These are phyloP conservation scores for Epichloe scottii DNA, from an alignment of 2,329 filamentous ascomycete species.

Conservation along the genomic window DNA sequence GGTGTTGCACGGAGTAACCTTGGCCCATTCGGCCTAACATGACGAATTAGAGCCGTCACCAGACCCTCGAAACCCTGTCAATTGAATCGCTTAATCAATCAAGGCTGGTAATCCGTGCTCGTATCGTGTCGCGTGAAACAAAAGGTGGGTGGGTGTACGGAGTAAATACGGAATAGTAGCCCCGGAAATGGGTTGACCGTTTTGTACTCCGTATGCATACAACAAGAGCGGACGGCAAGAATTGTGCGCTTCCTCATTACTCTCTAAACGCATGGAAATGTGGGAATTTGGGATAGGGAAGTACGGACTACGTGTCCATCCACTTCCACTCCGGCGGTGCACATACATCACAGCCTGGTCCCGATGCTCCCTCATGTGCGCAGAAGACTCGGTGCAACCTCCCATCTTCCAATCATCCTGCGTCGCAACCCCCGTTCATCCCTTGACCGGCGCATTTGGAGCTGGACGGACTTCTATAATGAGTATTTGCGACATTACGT, in stretches of 20 bases:
- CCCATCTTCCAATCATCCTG: not conserved
- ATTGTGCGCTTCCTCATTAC: too few species aligned
- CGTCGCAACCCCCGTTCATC: not conserved
- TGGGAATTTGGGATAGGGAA: too few species aligned
- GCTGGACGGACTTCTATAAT: not conserved
- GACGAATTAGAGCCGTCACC: constrained; percentile 1
- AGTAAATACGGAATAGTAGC: too few species aligned
- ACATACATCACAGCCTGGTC: too few species aligned
- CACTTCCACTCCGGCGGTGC: too few species aligned
- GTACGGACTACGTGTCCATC: too few species aligned
- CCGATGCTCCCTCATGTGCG: not conserved
- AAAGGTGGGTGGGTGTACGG: not conserved
- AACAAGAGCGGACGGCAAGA: too few species aligned
- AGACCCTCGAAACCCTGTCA: constrained; percentile 3
- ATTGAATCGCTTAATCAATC: too few species aligned
- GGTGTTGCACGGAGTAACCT: not conserved
- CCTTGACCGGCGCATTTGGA: not conserved
- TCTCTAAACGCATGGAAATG: too few species aligned
- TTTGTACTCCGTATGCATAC: too few species aligned
- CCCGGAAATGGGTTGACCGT: too few species aligned
- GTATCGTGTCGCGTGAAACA: not conserved
- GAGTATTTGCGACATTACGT: not conserved
- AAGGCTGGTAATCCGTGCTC: too few species aligned
- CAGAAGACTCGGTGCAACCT: not conserved
- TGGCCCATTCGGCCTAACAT: not conserved